A percentile compares a stretch with the other conserved stretches of the same genome.
Conservation (phyloP, 495 filamentous ascomycete genomes). For the Penicillium lagena region DNA sequence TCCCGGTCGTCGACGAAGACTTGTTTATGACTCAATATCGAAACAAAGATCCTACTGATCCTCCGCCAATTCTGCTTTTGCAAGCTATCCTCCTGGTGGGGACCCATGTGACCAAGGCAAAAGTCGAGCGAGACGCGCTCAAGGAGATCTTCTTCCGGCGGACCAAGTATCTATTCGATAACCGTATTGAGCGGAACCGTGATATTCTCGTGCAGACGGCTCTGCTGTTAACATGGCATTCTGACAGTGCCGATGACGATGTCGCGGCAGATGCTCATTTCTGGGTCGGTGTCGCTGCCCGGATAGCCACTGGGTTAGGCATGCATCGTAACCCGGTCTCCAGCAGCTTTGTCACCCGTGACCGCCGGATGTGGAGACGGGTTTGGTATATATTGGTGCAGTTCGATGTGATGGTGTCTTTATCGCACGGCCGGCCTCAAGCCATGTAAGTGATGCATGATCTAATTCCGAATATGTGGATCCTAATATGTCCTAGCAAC, state of each 20-base stretch:
- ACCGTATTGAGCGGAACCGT: slow-evolving; percentile 43
- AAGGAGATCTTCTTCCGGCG: slow-evolving; percentile 45
- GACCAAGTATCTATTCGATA: slow-evolving; percentile 42
- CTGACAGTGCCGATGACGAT: slow-evolving; percentile 41
- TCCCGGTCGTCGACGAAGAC: slow-evolving; percentile 41
- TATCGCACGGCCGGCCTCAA: slow-evolving; percentile 45
- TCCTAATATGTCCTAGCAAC: slow-evolving; percentile 17
- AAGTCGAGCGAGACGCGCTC: slow-evolving; percentile 34
- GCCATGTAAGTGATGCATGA: slow-evolving; percentile 30
- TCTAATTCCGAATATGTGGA: too few species aligned
- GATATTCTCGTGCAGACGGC: slow-evolving; percentile 43
- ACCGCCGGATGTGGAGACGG: slow-evolving; percentile 41
- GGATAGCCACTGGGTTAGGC: slow-evolving; percentile 43
- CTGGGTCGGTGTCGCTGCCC: slow-evolving; percentile 42
- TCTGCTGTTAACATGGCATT: slow-evolving; percentile 42
- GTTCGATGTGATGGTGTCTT: slow-evolving; percentile 41
- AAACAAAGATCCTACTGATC: slow-evolving; percentile 37
- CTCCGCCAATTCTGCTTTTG: slow-evolving; percentile 38
- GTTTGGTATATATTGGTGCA: slow-evolving; percentile 44
- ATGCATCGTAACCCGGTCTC: slow-evolving; percentile 44
- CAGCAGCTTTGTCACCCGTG: slow-evolving; percentile 34
- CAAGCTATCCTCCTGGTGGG: slow-evolving; percentile 43
- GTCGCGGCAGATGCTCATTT: slow-evolving; percentile 43
- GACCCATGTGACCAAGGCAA: slow-evolving; percentile 34
- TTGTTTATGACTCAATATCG: slow-evolving; percentile 43